Evolutionary conservation across 2,329 filamentous ascomycete genomes (phyloP), one percentile per base, ranked within the genome.

Genomic region (Penicillium corylophilum): DNA sequence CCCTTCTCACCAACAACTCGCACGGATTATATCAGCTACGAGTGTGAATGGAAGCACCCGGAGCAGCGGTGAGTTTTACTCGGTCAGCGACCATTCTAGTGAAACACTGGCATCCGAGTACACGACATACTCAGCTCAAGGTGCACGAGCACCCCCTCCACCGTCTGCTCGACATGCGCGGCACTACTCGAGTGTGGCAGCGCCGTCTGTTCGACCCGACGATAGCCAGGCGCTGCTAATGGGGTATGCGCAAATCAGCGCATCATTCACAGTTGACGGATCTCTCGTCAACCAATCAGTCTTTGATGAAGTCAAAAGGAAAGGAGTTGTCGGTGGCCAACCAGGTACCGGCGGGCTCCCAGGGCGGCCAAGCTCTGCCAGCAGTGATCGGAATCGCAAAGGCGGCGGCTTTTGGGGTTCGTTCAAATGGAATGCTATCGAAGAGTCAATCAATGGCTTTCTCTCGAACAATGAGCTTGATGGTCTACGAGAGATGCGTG

Each of bases 291-390:
- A 95, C 63, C 85, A 95, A 35, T 85, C 85, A 0, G 89, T 89
- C 0, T 99, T 99, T 64, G 94, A 99, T 67, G 90, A 95, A 64
- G 92, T 97, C 35, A 99, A 99, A 71, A 83, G 92, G 53, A 96
- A 95, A 73, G 92, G 89, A 2, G 90, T 95, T 6, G 83, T 96
- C 5, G 90, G 90, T 44, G 89, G 88, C 1, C 90, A 95, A 64
- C 79, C 79, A 22, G 90, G 89, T 31, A 90, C 90, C 39, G 90
- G 91, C 29, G 90, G 90, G 10, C 76, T 95, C 9, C 58, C 68
- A 38, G 71, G 68, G 29, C 89, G 95, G 59, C 81, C 82, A 15
- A 54, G 51, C 16, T 48, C 63, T 5, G 38, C 59, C 35, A 59
- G 55, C 26, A 48, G 51, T 43, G 68, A 70, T 5, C 71, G 70